Evolutionary conservation across 2,329 filamentous ascomycete genomes (phyloP).

Genomic region (Cladosporium sp.): DNA sequence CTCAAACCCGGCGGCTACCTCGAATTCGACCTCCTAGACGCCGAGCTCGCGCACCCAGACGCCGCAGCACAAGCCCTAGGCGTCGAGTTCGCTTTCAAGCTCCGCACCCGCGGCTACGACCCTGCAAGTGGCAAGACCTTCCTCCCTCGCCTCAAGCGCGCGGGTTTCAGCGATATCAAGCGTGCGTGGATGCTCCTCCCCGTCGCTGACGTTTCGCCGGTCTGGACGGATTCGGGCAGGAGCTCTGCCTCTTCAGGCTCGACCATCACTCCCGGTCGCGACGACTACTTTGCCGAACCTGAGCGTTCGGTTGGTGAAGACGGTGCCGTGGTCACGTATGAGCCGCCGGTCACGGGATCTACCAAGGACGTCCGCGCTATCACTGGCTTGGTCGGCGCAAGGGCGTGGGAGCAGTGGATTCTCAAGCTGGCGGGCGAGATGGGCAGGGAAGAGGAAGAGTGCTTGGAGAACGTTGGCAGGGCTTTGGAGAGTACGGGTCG

Average conservation of each 20-base stretch:
- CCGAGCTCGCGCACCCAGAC: conserved; percentile 83
- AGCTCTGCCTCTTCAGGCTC: conserved; percentile 14
- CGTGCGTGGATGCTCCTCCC: conserved; percentile 88
- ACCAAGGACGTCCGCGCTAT: conserved; percentile 49
- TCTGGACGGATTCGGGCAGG: conserved; percentile 37
- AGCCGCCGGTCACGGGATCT: conserved; percentile 37
- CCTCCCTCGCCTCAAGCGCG: conserved; percentile 69
- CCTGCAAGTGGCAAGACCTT: conserved; percentile 79
- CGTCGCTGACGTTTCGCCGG: conserved; percentile 57
- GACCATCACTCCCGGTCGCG: conserved; percentile 2
- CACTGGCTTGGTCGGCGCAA: conserved; percentile 79
- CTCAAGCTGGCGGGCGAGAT: conserved; percentile 85
- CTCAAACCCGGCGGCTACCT: conserved; percentile 91
- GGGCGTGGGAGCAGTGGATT: conserved; percentile 97
- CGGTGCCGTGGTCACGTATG: conserved; percentile 31
- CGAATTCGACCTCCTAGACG: conserved; percentile 87
- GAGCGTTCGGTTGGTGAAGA: conserved; percentile 41
- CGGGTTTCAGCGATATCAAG: conserved; percentile 77
- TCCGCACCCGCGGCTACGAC: conserved; percentile 89
- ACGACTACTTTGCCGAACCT: conserved; percentile 16
- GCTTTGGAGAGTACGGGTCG: conserved; percentile 62
- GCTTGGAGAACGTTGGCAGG: conserved; percentile 57
- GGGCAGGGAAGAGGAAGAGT: conserved; percentile 59
- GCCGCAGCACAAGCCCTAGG: conserved; percentile 76
- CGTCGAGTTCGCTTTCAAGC: conserved; percentile 87